Conservation (phyloP, 2,329 filamentous ascomycete species). For the Penicillium corylophilum region DNA sequence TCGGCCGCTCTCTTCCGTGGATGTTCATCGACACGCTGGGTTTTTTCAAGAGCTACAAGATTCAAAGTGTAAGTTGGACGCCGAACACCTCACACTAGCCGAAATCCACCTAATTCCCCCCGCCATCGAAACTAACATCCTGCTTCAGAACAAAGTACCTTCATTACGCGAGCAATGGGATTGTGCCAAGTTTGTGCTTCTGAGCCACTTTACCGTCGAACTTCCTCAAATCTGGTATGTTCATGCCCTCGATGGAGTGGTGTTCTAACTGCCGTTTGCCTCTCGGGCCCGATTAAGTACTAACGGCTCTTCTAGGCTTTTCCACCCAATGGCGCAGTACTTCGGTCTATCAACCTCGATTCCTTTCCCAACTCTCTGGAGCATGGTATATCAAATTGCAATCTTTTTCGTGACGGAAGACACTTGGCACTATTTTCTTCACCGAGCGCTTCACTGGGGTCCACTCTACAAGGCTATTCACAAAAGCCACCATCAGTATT, state of each 20-base stretch:
- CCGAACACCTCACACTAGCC: not conserved
- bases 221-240: constrained; percentile 88
- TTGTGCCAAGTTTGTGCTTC: constrained; percentile 86
- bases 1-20: too few species aligned
- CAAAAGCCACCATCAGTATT: constrained; percentile 99
- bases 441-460: constrained; percentile 89
- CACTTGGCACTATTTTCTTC: constrained; percentile 97
- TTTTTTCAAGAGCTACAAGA: too few species aligned
- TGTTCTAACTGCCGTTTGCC: not conserved
- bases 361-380: constrained; percentile 81
- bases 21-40: too few species aligned
- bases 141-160: constrained; percentile 71
- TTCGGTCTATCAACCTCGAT: constrained; percentile 85
- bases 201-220: constrained; percentile 97
- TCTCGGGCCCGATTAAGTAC: not conserved
- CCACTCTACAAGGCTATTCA: constrained; percentile 95
- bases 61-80: not conserved
- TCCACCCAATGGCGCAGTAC: constrained; percentile 93
- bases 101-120: not conserved
- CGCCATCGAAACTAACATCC: constrained; percentile 1
- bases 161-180: constrained; percentile 92
- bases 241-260: not conserved
- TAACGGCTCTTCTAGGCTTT: constrained; percentile 57
- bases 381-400: constrained; percentile 85
- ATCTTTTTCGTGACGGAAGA: constrained; percentile 97